Conservation (phyloP, 176 grass and related monocot species). For the Hordeum marinum region DNA sequence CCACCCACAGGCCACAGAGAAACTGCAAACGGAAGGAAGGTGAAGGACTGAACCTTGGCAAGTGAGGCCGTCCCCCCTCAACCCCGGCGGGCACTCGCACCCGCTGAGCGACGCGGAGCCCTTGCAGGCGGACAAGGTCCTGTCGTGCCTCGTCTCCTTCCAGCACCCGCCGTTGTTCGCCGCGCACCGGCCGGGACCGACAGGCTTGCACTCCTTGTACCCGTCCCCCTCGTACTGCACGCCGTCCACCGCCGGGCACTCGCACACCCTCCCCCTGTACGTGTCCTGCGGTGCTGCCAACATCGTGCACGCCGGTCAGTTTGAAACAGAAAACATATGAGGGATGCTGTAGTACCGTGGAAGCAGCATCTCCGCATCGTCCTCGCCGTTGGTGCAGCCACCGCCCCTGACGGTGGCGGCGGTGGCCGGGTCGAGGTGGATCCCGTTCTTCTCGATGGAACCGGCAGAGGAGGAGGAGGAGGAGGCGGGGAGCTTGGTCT, state of each 20-base stretch:
- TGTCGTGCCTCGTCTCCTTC: constrained; percentile 47
- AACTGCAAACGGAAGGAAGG: background rate
- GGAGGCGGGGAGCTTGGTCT: too few relatives aligned
- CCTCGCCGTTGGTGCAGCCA: too few relatives aligned
- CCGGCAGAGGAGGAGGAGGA: too few relatives aligned
- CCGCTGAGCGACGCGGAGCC: constrained; percentile 42
- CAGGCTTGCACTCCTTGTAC: constrained; percentile 75
- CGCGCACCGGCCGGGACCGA: constrained; percentile 78
- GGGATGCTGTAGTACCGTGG: too few relatives aligned
- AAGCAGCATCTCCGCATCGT: too few relatives aligned
- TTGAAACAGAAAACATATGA: too few relatives aligned
- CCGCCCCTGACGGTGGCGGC: too few relatives aligned
- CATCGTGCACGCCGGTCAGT: too few relatives aligned
- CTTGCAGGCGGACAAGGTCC: constrained; percentile 74
- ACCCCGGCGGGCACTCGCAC: constrained; percentile 69
- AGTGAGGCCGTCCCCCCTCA: constrained; percentile 60
- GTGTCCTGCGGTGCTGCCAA: constrained; percentile 55
- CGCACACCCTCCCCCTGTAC: constrained; percentile 75
- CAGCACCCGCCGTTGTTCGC: constrained; percentile 80
- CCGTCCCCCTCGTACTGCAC: constrained; percentile 79
- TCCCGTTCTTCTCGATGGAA: too few relatives aligned
- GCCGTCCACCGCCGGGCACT: constrained; percentile 63
- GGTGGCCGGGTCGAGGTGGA: too few relatives aligned
- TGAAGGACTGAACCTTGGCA: constrained; percentile 33
- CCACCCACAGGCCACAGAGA: too few relatives aligned